Conservation (phyloP, 2,329 filamentous ascomycete species). For the Xenoacremonium recifei region DNA sequence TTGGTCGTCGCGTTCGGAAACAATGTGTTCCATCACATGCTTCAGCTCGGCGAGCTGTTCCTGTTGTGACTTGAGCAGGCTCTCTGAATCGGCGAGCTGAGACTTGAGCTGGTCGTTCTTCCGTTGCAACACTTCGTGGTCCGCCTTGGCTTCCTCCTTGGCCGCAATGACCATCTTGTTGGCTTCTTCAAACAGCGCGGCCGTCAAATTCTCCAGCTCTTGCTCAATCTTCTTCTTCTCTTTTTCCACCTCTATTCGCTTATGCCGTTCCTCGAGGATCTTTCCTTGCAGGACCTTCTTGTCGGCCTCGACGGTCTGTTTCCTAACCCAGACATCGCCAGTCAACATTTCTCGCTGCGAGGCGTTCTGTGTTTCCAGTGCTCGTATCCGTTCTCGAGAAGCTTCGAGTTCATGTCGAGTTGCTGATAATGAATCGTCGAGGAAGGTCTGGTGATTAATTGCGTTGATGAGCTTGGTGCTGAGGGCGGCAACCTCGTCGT, state of each 20-base stretch:
- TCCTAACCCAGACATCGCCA: conserved; percentile 73
- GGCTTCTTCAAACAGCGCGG: conserved; percentile 94
- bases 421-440: conserved; percentile 84
- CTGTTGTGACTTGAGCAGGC: conserved; percentile 82
- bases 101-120: conserved; percentile 85
- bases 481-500: conserved; percentile 78
- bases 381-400: conserved; percentile 63
- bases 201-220: conserved; percentile 86
- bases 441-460: conserved; percentile 90
- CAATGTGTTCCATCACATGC: conserved; percentile 85
- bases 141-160: conserved; percentile 82
- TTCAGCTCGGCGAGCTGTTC: conserved; percentile 93
- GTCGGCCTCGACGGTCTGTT: conserved; percentile 71
- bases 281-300: conserved; percentile 58
- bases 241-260: conserved; percentile 65
- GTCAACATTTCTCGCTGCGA: conserved; percentile 71
- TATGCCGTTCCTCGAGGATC: conserved; percentile 63
- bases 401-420: conserved; percentile 81
- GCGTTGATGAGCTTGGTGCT: conserved; percentile 96
- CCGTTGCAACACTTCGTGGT: conserved; percentile 76
- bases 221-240: conserved; percentile 89
- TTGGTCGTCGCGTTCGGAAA: conserved; percentile 68
- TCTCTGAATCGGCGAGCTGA: conserved; percentile 84
- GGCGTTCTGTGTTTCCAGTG: conserved; percentile 65
- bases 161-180: conserved; percentile 94